These are phyloP conservation scores for Pueraria montana DNA, from an alignment of 306 rosid genomes.

Conservation along the genomic window DNA sequence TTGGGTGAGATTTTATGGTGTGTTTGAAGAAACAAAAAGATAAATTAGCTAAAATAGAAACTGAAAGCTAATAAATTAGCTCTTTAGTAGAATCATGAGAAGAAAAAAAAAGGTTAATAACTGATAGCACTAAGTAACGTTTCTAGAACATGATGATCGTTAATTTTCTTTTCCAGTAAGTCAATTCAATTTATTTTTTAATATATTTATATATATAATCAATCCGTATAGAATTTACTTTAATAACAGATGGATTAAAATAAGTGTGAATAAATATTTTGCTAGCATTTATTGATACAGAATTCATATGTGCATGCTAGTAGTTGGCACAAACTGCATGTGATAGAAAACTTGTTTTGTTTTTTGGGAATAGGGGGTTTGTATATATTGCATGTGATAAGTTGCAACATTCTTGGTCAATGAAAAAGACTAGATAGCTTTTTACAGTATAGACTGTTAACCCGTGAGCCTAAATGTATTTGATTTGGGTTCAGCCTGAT, in stretches of 20 bases:
- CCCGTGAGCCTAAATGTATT: slow-evolving; percentile 7
- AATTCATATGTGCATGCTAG: neutral
- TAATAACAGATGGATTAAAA: too few relatives aligned
- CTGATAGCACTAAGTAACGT: too few relatives aligned
- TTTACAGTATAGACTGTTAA: neutral
- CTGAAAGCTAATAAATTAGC: neutral
- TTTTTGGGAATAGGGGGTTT: neutral
- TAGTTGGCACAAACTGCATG: neutral
- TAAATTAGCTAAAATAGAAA: neutral
- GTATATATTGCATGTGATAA: neutral
- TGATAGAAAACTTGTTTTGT: neutral
- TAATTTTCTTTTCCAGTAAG: too few relatives aligned
- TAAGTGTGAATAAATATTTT: neutral
- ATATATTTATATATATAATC: too few relatives aligned
- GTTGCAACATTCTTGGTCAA: neutral
- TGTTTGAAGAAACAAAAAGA: neutral
- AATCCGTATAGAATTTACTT: too few relatives aligned
- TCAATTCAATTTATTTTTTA: too few relatives aligned
- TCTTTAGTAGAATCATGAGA: too few relatives aligned
- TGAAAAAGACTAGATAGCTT: neutral
- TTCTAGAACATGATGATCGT: too few relatives aligned
- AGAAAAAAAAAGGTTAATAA: too few relatives aligned
- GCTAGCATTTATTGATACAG: neutral
- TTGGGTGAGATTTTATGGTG: neutral
- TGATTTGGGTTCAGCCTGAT: neutral